Evolutionary conservation across 2,329 filamentous ascomycete genomes (phyloP).

Genomic region (Penicillium sp.): DNA sequence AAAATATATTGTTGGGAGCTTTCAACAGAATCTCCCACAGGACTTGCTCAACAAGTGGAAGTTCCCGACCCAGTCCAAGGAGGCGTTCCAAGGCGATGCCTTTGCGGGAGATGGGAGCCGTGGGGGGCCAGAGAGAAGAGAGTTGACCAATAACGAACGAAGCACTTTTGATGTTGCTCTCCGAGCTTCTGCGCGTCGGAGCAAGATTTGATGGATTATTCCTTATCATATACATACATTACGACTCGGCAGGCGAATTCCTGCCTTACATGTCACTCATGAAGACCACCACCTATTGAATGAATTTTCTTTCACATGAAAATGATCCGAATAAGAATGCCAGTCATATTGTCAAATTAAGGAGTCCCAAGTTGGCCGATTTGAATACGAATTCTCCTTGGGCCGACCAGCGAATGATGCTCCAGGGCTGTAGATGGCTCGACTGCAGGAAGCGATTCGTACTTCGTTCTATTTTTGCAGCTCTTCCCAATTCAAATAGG

Average conservation of each 20-base stretch:
- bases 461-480: not conserved
- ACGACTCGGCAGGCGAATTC: too few species aligned
- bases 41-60: slow-evolving; percentile 63
- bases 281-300: too few species aligned
- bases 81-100: slow-evolving; percentile 11
- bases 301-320: too few species aligned
- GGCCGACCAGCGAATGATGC: too few species aligned
- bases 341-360: too few species aligned
- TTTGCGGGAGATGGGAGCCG: slow-evolving; percentile 34
- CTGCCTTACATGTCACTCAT: too few species aligned
- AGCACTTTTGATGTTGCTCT: slow-evolving; percentile 18
- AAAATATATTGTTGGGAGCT: slow-evolving; percentile 59
- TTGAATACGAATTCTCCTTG: not conserved
- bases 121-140: slow-evolving; percentile 30
- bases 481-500: not conserved
- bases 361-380: not conserved
- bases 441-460: too few species aligned
- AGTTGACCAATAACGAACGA: slow-evolving; percentile 21
- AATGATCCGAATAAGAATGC: too few species aligned
- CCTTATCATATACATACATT: not conserved
- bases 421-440: too few species aligned
- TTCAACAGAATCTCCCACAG: slow-evolving; percentile 38
- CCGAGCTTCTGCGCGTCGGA: slow-evolving; percentile 18
- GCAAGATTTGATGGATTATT: slow-evolving; percentile 21
- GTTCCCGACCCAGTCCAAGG: slow-evolving; percentile 25